Evolutionary conservation across 2,329 filamentous ascomycete species (phyloP).

Genomic region (Neoascochyta sp.): DNA sequence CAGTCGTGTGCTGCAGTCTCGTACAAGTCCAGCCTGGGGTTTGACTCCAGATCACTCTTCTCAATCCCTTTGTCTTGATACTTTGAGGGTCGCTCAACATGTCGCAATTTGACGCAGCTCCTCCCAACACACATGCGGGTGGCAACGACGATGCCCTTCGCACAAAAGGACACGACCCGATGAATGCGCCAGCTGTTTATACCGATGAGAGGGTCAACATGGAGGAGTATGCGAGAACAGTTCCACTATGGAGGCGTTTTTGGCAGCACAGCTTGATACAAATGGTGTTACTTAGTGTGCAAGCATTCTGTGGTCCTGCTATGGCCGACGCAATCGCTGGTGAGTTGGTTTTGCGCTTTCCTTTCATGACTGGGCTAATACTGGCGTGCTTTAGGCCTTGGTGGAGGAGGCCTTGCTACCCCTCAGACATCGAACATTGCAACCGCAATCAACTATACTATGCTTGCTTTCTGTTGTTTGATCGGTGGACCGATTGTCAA

Average conservation of each 20-base stretch:
- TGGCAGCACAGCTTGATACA: conserved; percentile 50
- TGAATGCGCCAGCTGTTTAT: conserved; percentile 16
- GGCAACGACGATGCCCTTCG: conserved; percentile 28
- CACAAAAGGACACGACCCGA: conserved; percentile 23
- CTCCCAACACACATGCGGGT: conserved; percentile 33
- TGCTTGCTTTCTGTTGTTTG: conserved; percentile 36
- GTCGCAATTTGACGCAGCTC: conserved; percentile 29
- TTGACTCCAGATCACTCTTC: conserved; percentile 1
- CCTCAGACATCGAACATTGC: conserved; percentile 45
- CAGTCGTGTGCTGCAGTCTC: conserved; percentile 2
- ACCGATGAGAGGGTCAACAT: conserved; percentile 39
- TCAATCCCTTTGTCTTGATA: neutral
- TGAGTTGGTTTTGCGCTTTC: too few species aligned
- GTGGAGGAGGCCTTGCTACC: conserved; percentile 46
- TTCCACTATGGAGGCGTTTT: conserved; percentile 45
- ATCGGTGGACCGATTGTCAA: conserved; percentile 47
- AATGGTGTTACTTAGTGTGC: conserved; percentile 48
- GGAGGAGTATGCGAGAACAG: conserved; percentile 24
- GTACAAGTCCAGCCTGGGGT: conserved; percentile 5
- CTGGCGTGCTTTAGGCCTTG: conserved; percentile 15
- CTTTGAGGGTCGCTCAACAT: conserved; percentile 8
- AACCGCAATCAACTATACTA: conserved; percentile 26
- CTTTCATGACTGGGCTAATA: neutral
- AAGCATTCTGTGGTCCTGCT: conserved; percentile 40
- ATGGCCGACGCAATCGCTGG: conserved; percentile 33